Percentiles rank a stretch among this genome's conserved stretches.
Conservation (phyloP, 108 stramenopile species). For the Licmophora abbreviata region DNA sequence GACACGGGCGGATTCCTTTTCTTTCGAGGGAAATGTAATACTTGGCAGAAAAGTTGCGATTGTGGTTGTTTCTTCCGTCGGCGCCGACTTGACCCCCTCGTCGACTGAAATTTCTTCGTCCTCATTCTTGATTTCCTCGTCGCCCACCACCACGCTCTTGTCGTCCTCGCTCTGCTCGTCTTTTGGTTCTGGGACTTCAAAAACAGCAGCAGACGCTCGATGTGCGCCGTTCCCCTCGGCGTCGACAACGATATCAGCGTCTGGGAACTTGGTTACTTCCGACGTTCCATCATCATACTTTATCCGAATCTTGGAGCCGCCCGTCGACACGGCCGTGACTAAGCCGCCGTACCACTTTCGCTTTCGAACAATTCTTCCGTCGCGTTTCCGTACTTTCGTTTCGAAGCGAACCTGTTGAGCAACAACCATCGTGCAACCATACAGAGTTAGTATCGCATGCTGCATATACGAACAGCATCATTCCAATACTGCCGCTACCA, state of each 20-base stretch:
- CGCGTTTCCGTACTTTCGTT: conserved; percentile 29
- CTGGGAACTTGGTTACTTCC: conserved; percentile 73
- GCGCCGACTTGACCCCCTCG: neutral
- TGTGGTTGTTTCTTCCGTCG: too few species aligned
- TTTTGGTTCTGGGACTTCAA: too few species aligned
- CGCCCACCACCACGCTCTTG: neutral
- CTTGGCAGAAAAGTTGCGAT: too few species aligned
- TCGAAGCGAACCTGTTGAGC: conserved; percentile 75
- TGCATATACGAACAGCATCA: conserved; percentile 1
- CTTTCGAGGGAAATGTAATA: too few species aligned
- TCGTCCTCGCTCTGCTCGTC: neutral
- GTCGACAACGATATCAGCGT: conserved; percentile 79
- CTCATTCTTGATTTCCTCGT: conserved; percentile 11
- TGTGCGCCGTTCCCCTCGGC: conserved; percentile 63
- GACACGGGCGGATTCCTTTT: neutral
- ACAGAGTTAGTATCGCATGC: neutral
- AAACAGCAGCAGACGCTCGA: too few species aligned
- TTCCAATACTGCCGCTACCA: conserved; percentile 3
- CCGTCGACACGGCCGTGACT: conserved; percentile 31
- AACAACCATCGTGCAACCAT: conserved; percentile 8
- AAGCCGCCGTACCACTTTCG: conserved; percentile 74
- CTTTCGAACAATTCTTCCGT: conserved; percentile 38
- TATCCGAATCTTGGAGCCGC: conserved; percentile 55
- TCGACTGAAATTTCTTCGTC: conserved; percentile 6
- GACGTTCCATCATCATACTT: conserved; percentile 80